Evolutionary conservation across 495 filamentous ascomycete species (phyloP).

Genomic region (Penicillium canariense): DNA sequence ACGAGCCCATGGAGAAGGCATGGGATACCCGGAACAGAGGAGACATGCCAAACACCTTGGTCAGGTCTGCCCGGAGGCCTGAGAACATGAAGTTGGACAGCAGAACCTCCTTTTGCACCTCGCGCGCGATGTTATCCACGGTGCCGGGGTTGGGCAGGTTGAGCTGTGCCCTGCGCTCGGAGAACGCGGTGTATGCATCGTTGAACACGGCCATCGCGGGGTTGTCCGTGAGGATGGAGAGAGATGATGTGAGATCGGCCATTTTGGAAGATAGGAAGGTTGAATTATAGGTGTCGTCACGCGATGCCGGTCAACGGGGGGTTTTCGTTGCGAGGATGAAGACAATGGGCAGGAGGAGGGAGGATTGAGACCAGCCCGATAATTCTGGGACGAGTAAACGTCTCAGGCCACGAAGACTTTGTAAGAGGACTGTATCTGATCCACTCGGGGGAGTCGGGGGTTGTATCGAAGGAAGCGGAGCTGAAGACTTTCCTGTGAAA

Average conservation of each 20-base stretch:
- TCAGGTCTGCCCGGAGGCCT: conserved; percentile 90
- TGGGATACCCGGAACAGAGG: conserved; percentile 97
- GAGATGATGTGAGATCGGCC: conserved; percentile 49
- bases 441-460: conserved; percentile 23
- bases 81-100: conserved; percentile 93
- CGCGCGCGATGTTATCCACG: conserved; percentile 84
- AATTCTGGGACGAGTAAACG: conserved; percentile 30
- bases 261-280: conserved; percentile 31
- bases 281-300: conserved; percentile 27
- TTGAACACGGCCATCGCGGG: conserved; percentile 63
- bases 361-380: conserved; percentile 36
- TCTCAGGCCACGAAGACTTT: conserved; percentile 12
- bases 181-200: conserved; percentile 80
- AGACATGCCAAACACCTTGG: conserved; percentile 87
- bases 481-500: conserved; percentile 32
- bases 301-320: conserved; percentile 24
- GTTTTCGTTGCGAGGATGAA: conserved; percentile 11
- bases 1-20: conserved; percentile 87
- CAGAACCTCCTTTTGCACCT: conserved; percentile 93
- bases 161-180: conserved; percentile 78
- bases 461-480: conserved; percentile 22
- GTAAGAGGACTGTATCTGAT: conserved; percentile 24
- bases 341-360: conserved; percentile 21
- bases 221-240: conserved; percentile 71
- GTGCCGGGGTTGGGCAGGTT: conserved; percentile 89